Evolutionary conservation across 1,139 yeast species (phyloP).

Genomic region (Geotrichum fermentans): DNA sequence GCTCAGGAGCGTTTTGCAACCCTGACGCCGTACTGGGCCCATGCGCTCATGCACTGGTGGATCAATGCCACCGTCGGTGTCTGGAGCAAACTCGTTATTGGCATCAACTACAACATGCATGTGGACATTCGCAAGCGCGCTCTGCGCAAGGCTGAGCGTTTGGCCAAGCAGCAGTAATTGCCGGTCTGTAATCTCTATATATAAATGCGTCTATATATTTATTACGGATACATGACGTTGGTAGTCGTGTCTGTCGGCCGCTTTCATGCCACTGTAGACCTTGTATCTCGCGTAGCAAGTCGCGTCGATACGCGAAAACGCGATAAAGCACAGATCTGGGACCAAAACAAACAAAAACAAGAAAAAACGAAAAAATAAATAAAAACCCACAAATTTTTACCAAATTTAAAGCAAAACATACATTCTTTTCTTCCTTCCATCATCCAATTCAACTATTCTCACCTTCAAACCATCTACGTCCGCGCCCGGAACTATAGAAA

Average conservation of each 20-base stretch:
- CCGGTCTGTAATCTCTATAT: background rate
- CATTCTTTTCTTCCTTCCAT: constrained; percentile 5
- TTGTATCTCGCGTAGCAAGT: background rate
- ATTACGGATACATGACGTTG: no score
- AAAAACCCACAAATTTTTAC: background rate
- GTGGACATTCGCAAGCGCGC: constrained; percentile 76
- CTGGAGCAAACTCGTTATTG: constrained; percentile 63
- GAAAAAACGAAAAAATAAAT: background rate
- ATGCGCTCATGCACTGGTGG: constrained; percentile 85
- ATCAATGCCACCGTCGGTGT: constrained; percentile 79
- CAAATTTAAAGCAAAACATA: background rate
- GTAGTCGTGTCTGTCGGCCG: no score
- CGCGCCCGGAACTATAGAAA: no score
- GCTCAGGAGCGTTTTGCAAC: constrained; percentile 90
- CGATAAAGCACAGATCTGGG: background rate
- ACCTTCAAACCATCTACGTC: background rate
- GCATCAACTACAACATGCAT: constrained; percentile 71
- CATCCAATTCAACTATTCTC: constrained; percentile 1
- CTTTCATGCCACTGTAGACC: no score
- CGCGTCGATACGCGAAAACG: background rate
- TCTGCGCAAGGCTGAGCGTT: constrained; percentile 60
- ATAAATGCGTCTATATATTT: background rate
- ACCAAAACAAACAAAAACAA: constrained; percentile 2
- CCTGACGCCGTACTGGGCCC: constrained; percentile 87
- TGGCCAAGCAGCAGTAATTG: constrained; percentile 19